These are phyloP conservation scores for Solanum aculeatissimum DNA, from an alignment of 305 asterid genomes.

Conservation along the genomic window DNA sequence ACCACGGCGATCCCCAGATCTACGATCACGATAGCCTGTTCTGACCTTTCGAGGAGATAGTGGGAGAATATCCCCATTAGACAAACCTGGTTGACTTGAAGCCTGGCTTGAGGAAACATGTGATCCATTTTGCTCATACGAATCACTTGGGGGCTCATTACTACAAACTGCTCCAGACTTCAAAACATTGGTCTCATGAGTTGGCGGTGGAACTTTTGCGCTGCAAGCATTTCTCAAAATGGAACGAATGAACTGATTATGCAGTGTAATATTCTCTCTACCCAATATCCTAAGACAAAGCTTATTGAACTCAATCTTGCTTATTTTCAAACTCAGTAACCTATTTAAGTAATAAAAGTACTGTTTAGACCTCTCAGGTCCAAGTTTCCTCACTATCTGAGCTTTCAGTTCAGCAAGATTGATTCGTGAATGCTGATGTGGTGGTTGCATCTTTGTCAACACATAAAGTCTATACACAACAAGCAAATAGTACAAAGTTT, in stretches of 20 bases:
- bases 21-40: conserved; percentile 44
- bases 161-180: conserved; percentile 21
- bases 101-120: conserved; percentile 24
- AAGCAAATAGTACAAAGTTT: conserved; percentile 3
- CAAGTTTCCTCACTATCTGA: conserved; percentile 62
- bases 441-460: conserved; percentile 61
- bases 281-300: conserved; percentile 64
- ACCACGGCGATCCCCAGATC: conserved; percentile 42
- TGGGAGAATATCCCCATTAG: conserved; percentile 57
- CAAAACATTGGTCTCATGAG: conserved; percentile 22
- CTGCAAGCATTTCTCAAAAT: conserved; percentile 58
- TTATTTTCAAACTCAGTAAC: conserved; percentile 61
- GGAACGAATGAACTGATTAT: conserved; percentile 69
- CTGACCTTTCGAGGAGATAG: conserved; percentile 63
- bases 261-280: conserved; percentile 66
- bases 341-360: conserved; percentile 63
- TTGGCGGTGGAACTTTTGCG: conserved; percentile 51
- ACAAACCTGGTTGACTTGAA: conserved; percentile 40
- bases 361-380: conserved; percentile 67
- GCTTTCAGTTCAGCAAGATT: conserved; percentile 69
- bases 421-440: conserved; percentile 63
- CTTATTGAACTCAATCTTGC: conserved; percentile 67
- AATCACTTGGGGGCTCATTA: conserved; percentile 36
- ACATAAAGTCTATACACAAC: conserved; percentile 43
- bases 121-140: conserved; percentile 45